Percentiles rank a stretch among this genome's conserved stretches.
Conservation (phyloP, 805 yeast species). For the Monosporozyma solicola region DNA sequence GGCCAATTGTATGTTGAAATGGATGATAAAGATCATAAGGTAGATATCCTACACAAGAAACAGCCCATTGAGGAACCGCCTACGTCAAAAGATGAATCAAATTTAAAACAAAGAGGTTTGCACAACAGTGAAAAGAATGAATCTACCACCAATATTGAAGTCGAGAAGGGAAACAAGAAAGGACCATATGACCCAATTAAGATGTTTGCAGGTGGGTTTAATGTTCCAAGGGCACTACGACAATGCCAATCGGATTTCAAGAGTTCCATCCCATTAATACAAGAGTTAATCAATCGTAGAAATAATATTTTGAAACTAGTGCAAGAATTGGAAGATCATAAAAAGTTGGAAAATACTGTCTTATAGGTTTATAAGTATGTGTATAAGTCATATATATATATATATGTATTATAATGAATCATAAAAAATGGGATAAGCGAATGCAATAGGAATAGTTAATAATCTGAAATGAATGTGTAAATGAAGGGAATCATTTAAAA, state of each 20-base stretch:
- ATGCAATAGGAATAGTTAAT: neutral
- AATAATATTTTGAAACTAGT: slow-evolving; percentile 6
- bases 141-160: neutral
- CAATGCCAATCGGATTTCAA: slow-evolving; percentile 22
- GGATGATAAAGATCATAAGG: neutral
- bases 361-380: neutral
- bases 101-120: slow-evolving; percentile 1
- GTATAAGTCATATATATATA: neutral
- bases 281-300: slow-evolving; percentile 18
- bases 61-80: neutral
- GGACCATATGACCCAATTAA: slow-evolving; percentile 18
- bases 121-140: neutral
- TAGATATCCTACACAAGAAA: slow-evolving; percentile 1
- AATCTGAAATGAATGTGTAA: neutral
- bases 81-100: slow-evolving; percentile 4
- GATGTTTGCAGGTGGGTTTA: slow-evolving; percentile 27
- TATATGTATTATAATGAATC: neutral
- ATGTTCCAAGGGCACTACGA: slow-evolving; percentile 21
- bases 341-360: neutral
- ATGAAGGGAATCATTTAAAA: neutral
- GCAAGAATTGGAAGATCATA: neutral
- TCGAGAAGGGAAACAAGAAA: slow-evolving; percentile 3
- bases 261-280: slow-evolving; percentile 15
- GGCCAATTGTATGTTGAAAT: slow-evolving; percentile 15
- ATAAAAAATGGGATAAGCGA: neutral